A percentile compares a stretch with the other conserved stretches of the same genome.
phyloP scores from a whole-genome alignment of 306 rosid species.

The Castanopsis chinensis region DNA sequence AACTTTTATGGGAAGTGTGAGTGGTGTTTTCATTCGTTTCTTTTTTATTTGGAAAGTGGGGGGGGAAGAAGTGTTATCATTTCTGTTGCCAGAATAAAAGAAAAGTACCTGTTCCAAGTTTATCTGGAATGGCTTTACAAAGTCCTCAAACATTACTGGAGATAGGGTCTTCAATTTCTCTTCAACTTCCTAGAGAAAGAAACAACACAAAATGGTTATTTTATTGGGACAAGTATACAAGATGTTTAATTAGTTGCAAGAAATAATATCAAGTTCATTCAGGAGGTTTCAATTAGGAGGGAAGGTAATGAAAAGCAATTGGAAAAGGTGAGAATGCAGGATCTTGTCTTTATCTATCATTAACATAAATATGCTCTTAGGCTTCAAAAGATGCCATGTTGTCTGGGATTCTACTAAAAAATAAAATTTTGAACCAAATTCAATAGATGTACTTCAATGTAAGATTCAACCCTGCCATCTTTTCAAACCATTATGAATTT shows the following conservation, averaged over 20 bases:
- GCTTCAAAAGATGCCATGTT: neutral
- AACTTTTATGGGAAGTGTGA: neutral
- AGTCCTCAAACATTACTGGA: constrained; percentile 89
- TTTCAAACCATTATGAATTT: neutral
- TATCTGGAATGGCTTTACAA: constrained; percentile 75
- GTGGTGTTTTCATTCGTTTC: neutral
- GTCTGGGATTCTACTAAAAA: neutral
- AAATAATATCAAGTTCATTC: neutral
- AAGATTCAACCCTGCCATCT: neutral
- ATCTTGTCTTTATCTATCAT: neutral
- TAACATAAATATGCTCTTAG: neutral
- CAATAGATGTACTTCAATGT: neutral
- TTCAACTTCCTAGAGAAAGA: constrained; percentile 65
- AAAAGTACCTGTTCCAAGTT: constrained; percentile 67
- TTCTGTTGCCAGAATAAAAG: neutral
- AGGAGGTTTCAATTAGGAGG: constrained; percentile 1
- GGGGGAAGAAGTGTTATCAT: neutral
- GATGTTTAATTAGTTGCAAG: neutral
- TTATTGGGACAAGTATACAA: neutral
- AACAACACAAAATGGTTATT: constrained; percentile 1
- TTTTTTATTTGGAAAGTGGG: neutral
- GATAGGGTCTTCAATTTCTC: constrained; percentile 69
- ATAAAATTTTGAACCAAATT: neutral
- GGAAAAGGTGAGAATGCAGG: neutral
- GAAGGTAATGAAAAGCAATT: neutral